A percentile compares a stretch with the other conserved stretches of the same genome.
phyloP scores from a whole-genome alignment of 148 eudicot genomes.

The Linanthus parryae region DNA sequence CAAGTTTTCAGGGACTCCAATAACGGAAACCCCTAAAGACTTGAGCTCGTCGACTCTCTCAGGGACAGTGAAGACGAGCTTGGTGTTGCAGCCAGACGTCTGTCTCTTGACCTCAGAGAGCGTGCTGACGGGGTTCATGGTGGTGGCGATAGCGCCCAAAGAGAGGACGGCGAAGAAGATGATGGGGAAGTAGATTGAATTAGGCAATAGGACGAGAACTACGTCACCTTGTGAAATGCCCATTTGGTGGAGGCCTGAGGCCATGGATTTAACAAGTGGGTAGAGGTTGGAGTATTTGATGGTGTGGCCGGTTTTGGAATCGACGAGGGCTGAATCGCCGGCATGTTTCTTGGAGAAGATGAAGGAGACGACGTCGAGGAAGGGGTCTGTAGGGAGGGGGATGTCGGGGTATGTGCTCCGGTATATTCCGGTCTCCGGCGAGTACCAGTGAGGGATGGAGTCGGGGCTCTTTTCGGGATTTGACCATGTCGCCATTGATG shows the following conservation, averaged over 20 bases:
- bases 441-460: slow-evolving; percentile 29
- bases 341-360: slow-evolving; percentile 40
- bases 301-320: slow-evolving; percentile 40
- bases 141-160: slow-evolving; percentile 55
- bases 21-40: slow-evolving; percentile 28
- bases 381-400: slow-evolving; percentile 27
- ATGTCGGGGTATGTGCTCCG: slow-evolving; percentile 47
- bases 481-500: neutral
- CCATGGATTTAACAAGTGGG: slow-evolving; percentile 40
- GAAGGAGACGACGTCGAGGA: slow-evolving; percentile 41
- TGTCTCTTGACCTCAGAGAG: slow-evolving; percentile 62
- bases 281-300: slow-evolving; percentile 39
- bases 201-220: slow-evolving; percentile 60
- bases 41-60: slow-evolving; percentile 27
- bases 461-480: slow-evolving; percentile 11
- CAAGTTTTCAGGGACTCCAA: slow-evolving; percentile 44
- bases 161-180: slow-evolving; percentile 44
- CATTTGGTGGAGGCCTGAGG: slow-evolving; percentile 32
- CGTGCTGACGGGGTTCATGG: slow-evolving; percentile 73
- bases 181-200: slow-evolving; percentile 47
- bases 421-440: slow-evolving; percentile 44
- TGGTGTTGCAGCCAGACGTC: slow-evolving; percentile 31
- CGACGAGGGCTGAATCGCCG: slow-evolving; percentile 51
- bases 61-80: slow-evolving; percentile 28
- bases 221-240: slow-evolving; percentile 41